phyloP scores from a whole-genome alignment of 805 yeast genomes.

The Saccharomycopsis guyanensis region DNA sequence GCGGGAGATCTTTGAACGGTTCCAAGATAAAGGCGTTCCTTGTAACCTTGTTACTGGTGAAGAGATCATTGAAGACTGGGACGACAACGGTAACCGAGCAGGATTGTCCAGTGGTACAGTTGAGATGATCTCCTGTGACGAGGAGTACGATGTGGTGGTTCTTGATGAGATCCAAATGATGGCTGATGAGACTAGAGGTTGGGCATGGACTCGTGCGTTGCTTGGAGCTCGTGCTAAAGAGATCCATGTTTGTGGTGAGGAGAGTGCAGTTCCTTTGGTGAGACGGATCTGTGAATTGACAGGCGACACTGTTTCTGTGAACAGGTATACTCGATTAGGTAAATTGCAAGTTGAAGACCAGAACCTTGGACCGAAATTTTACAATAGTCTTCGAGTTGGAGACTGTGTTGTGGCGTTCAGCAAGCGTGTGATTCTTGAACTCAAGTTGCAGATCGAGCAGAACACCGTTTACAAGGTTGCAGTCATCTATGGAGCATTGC shows the following conservation, averaged over 20 bases:
- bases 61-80: constrained; percentile 68
- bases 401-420: constrained; percentile 90
- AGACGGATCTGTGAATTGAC: constrained; percentile 51
- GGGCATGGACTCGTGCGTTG: constrained; percentile 91
- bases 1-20: constrained; percentile 81
- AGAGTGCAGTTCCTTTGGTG: constrained; percentile 66
- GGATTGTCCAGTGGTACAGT: constrained; percentile 80
- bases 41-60: constrained; percentile 96
- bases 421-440: constrained; percentile 58
- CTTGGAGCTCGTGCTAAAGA: constrained; percentile 82
- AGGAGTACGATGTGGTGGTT: constrained; percentile 74
- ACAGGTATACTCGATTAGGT: constrained; percentile 68
- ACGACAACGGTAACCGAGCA: constrained; percentile 60
- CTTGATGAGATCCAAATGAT: constrained; percentile 89
- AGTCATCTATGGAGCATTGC: constrained; percentile 89
- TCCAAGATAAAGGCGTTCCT: constrained; percentile 52
- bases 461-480: constrained; percentile 64
- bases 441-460: constrained; percentile 63
- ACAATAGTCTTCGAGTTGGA: constrained; percentile 47
- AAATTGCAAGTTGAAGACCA: constrained; percentile 47
- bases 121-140: constrained; percentile 74
- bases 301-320: constrained; percentile 74
- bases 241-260: constrained; percentile 91
- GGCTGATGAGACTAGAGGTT: constrained; percentile 69
- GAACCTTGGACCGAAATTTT: constrained; percentile 26